Percentiles rank a stretch among this genome's conserved stretches.
Evolutionary conservation across 2,329 filamentous ascomycete genomes (phyloP).

Genomic region (Rhynchosporium graminicola): DNA sequence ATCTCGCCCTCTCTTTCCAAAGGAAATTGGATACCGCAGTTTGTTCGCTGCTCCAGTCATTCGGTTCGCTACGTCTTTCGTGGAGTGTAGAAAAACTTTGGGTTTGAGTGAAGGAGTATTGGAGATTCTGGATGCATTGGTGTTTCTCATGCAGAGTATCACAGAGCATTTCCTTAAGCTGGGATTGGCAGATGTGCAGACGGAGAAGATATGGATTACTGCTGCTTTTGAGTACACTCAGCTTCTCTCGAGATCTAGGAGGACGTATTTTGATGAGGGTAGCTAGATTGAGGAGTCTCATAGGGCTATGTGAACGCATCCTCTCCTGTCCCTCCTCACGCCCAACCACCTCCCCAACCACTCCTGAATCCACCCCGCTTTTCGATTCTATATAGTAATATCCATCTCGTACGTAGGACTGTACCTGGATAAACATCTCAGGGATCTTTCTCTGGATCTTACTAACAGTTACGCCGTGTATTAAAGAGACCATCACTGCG

Average conservation of each 20-base stretch:
- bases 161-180: slow-evolving; percentile 29
- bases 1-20: slow-evolving; percentile 46
- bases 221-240: slow-evolving; percentile 39
- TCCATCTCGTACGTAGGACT: slow-evolving; percentile 48
- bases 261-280: too few relatives aligned
- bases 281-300: not conserved
- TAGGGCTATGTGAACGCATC: slow-evolving; percentile 44
- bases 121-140: slow-evolving; percentile 53
- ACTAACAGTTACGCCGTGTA: slow-evolving; percentile 15
- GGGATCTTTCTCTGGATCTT: slow-evolving; percentile 43
- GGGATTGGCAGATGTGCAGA: not conserved
- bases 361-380: too few relatives aligned
- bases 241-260: not conserved
- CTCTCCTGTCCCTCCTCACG: too few relatives aligned
- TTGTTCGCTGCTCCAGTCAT: slow-evolving; percentile 49
- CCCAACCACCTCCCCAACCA: too few relatives aligned
- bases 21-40: slow-evolving; percentile 7
- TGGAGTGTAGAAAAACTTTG: slow-evolving; percentile 45
- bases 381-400: too few relatives aligned
- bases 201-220: slow-evolving; percentile 40
- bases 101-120: slow-evolving; percentile 49
- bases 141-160: slow-evolving; percentile 49
- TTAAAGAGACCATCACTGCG: slow-evolving; percentile 14
- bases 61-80: slow-evolving; percentile 47
- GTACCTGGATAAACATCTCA: slow-evolving; percentile 47